These are phyloP conservation scores for Phalaenopsis equestris DNA, from an alignment of 106 monocot genomes.

Conservation along the genomic window DNA sequence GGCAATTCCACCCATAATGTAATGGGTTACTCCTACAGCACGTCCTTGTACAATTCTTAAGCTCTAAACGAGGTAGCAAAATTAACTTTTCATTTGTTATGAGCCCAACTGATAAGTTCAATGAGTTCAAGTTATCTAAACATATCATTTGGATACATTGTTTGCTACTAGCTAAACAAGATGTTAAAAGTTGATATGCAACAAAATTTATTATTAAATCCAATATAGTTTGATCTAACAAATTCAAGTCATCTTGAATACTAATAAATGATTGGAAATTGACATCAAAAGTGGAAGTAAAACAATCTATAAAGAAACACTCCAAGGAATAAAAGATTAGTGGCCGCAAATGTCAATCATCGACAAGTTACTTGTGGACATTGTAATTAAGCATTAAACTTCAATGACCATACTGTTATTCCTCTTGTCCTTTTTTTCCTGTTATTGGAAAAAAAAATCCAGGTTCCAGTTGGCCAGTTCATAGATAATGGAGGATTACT, in stretches of 20 bases:
- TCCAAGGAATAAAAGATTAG: background rate
- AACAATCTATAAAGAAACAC: background rate
- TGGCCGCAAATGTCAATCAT: background rate
- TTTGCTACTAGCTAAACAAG: too few relatives aligned
- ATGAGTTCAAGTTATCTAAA: too few relatives aligned
- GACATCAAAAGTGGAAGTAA: background rate
- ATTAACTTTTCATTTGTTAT: too few relatives aligned
- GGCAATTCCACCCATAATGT: too few relatives aligned
- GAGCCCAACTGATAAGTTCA: too few relatives aligned
- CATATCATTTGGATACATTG: too few relatives aligned
- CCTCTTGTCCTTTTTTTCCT: background rate
- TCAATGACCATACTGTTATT: background rate
- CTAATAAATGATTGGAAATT: background rate
- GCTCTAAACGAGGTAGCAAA: too few relatives aligned
- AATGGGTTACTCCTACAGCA: too few relatives aligned
- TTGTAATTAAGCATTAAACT: background rate
- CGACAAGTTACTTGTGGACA: background rate
- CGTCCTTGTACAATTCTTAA: too few relatives aligned
- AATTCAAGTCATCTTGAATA: background rate
- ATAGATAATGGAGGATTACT: background rate
- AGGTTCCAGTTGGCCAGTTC: background rate
- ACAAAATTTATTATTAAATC: background rate
- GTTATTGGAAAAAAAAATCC: background rate
- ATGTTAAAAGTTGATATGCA: background rate
- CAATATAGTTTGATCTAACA: background rate